Evolutionary conservation across 331 rosid genomes (phyloP).

Genomic region (Quercus lobata): DNA sequence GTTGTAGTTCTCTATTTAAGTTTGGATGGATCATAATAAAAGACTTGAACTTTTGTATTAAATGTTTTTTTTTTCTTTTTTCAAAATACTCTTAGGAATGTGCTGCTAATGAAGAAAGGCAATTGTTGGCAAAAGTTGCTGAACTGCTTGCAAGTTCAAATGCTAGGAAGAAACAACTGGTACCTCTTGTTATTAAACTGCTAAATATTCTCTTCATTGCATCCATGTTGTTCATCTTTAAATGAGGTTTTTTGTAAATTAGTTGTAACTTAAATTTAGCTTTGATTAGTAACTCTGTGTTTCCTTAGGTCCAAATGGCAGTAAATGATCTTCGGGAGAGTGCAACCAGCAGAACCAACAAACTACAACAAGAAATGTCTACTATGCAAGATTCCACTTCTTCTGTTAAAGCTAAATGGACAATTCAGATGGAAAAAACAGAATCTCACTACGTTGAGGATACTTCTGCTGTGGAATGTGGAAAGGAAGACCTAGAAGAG

Average conservation of each 20-base stretch:
- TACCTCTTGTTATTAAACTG: conserved; percentile 25
- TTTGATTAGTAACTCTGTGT: neutral
- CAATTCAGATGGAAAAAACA: conserved; percentile 77
- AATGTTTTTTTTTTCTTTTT: neutral
- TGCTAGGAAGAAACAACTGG: conserved; percentile 92
- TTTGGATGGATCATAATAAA: conserved; percentile 8
- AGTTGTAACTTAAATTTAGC: neutral
- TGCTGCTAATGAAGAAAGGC: conserved; percentile 89
- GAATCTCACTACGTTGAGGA: conserved; percentile 76
- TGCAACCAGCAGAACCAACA: conserved; percentile 70
- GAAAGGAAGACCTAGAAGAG: conserved; percentile 80
- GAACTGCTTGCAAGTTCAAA: conserved; percentile 92
- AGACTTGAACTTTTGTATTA: neutral
- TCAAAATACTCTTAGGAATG: conserved; percentile 58
- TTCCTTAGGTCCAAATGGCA: conserved; percentile 76
- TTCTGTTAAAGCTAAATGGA: conserved; percentile 77
- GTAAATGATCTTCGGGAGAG: conserved; percentile 91
- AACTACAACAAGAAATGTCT: conserved; percentile 76
- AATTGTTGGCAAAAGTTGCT: conserved; percentile 85
- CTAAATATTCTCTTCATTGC: neutral
- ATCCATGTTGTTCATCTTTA: neutral
- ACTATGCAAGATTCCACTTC: conserved; percentile 86
- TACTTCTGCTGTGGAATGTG: conserved; percentile 78
- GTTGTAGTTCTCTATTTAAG: conserved; percentile 9
- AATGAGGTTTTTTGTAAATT: neutral